Percentiles rank a stretch among this genome's conserved stretches.
Conservation (phyloP, 2,329 filamentous ascomycete species). For the Chalara sp. region DNA sequence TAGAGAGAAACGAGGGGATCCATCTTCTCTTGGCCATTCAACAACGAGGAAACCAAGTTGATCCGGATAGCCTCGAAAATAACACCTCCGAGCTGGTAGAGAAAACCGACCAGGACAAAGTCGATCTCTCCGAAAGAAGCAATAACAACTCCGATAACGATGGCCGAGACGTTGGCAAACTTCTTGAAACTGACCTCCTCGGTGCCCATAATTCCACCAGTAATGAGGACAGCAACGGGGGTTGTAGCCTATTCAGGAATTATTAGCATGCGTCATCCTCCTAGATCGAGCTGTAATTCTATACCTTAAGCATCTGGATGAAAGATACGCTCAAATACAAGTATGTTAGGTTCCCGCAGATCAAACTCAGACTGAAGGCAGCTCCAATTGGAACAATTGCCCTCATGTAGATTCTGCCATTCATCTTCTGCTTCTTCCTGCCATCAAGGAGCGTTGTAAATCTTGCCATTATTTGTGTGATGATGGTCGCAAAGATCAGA, state of each 20-base stretch:
- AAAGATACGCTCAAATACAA: slow-evolving; percentile 93
- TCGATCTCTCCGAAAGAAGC: slow-evolving; percentile 94
- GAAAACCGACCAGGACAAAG: slow-evolving; percentile 74
- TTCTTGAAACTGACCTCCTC: slow-evolving; percentile 73
- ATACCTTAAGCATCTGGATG: slow-evolving; percentile 98
- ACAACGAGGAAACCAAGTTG: slow-evolving; percentile 76
- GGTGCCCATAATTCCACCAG: slow-evolving; percentile 82
- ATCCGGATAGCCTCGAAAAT: slow-evolving; percentile 77
- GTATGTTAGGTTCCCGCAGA: slow-evolving; percentile 94
- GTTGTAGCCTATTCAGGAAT: slow-evolving; percentile 65
- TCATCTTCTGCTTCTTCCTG: slow-evolving; percentile 96
- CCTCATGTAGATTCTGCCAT: slow-evolving; percentile 81
- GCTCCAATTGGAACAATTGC: slow-evolving; percentile 92
- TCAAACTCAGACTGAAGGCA: slow-evolving; percentile 93
- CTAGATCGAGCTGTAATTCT: background rate
- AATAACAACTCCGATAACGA: slow-evolving; percentile 90
- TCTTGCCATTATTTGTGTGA: slow-evolving; percentile 88
- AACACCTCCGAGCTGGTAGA: slow-evolving; percentile 74
- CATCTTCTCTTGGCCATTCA: slow-evolving; percentile 84
- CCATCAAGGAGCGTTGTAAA: slow-evolving; percentile 88
- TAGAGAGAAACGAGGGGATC: slow-evolving; percentile 82
- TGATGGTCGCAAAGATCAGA: slow-evolving; percentile 82
- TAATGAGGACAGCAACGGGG: slow-evolving; percentile 84
- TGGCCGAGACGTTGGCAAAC: slow-evolving; percentile 87
- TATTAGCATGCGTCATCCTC: slow-evolving; percentile 5